A percentile compares a stretch with the other conserved stretches of the same genome.
Conservation (phyloP, 306 rosid species). For the Prunus salicina region DNA sequence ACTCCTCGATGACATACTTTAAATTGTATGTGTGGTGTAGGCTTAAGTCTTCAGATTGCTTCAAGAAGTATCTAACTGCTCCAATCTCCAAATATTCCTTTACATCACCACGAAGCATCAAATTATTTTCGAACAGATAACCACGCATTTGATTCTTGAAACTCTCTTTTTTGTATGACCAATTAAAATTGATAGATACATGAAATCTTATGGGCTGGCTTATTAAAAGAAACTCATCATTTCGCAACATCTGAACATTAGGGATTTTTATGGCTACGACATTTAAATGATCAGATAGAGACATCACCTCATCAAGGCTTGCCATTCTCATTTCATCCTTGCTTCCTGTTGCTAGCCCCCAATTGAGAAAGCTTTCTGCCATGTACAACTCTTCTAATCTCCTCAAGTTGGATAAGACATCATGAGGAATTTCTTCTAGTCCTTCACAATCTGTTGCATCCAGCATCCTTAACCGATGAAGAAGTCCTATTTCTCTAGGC, state of each 20-base stretch:
- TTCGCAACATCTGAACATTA: background rate
- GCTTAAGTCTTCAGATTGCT: too few species aligned
- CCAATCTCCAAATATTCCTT: too few species aligned
- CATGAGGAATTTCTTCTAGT: background rate
- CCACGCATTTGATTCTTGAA: too few species aligned
- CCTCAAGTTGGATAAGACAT: background rate
- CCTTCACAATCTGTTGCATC: background rate
- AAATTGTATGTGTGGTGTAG: too few species aligned
- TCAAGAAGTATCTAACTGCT: too few species aligned
- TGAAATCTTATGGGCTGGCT: background rate
- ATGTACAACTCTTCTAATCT: background rate
- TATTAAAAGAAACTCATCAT: background rate
- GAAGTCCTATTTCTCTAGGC: background rate
- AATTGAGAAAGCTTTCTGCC: background rate
- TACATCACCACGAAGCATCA: too few species aligned
- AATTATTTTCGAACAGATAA: too few species aligned
- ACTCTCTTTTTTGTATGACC: too few species aligned
- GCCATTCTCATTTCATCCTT: background rate
- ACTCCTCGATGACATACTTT: too few species aligned
- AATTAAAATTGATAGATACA: too few species aligned
- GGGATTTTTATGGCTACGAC: fast-evolving
- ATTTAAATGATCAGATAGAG: background rate
- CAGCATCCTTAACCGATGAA: background rate
- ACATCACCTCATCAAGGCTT: background rate
- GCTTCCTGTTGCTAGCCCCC: background rate